phyloP scores from a whole-genome alignment of 768 basidiomycete genomes.

The Myochromella boudieri region DNA sequence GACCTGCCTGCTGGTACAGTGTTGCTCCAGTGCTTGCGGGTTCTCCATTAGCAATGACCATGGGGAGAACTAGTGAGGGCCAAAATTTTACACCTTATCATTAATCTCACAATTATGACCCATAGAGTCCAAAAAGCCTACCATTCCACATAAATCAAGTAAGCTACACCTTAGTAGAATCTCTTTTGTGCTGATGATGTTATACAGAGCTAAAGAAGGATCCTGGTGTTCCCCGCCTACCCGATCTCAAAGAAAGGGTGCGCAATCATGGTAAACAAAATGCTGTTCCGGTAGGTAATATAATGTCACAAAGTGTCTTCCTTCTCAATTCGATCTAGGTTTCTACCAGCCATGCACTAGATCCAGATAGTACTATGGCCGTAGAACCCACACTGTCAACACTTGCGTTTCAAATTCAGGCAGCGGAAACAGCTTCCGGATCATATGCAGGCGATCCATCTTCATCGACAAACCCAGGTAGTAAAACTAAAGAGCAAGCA shows the following conservation, averaged over 20 bases:
- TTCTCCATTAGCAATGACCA: no score
- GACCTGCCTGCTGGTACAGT: no score
- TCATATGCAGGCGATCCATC: slow-evolving; percentile 27
- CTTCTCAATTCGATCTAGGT: slow-evolving; percentile 6
- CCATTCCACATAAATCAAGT: slow-evolving; percentile 43
- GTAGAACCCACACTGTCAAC: slow-evolving; percentile 64
- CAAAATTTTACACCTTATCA: not conserved
- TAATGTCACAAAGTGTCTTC: not conserved
- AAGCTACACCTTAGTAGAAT: slow-evolving; percentile 15
- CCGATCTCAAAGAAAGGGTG: slow-evolving; percentile 60
- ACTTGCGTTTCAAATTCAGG: slow-evolving; percentile 51
- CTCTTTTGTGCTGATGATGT: not conserved
- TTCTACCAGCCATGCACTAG: slow-evolving; percentile 27
- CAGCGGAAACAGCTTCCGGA: slow-evolving; percentile 27
- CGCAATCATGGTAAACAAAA: slow-evolving; percentile 52
- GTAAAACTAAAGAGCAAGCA: slow-evolving; percentile 67
- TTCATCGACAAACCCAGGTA: slow-evolving; percentile 26
- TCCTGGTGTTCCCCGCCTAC: slow-evolving; percentile 83
- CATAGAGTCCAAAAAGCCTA: slow-evolving; percentile 38
- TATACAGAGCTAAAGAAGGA: slow-evolving; percentile 80
- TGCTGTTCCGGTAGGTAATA: slow-evolving; percentile 36
- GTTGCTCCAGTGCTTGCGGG: no score
- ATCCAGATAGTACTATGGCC: slow-evolving; percentile 69
- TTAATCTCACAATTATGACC: not conserved
- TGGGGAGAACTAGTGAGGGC: slow-evolving; percentile 43